These are phyloP conservation scores for Nannochloropsis gaditana DNA, from an alignment of 108 stramenopile genomes.

Conservation along the genomic window DNA sequence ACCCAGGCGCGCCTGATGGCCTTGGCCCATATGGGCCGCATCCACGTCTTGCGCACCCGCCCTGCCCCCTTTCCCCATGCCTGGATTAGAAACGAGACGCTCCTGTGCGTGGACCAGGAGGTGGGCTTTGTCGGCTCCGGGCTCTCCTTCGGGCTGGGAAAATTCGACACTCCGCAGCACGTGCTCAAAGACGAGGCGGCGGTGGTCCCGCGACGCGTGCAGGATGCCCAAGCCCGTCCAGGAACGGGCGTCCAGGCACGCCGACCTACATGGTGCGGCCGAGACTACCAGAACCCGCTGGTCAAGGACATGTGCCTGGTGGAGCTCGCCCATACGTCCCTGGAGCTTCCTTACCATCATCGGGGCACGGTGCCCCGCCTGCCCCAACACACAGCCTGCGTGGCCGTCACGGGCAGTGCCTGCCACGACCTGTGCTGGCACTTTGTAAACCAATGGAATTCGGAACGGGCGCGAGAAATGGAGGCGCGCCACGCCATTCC, in stretches of 20 bases:
- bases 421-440: not conserved
- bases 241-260: not conserved
- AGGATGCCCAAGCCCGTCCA: not conserved
- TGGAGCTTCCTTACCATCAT: not conserved
- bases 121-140: not conserved
- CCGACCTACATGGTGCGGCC: not conserved
- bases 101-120: not conserved
- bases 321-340: not conserved
- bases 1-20: not conserved
- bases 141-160: not conserved
- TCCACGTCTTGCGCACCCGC: not conserved
- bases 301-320: slow-evolving; percentile 15
- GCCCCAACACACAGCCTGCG: not conserved
- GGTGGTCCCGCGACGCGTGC: not conserved
- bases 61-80: not conserved
- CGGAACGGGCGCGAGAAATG: not conserved
- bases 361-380: not conserved
- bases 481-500: not conserved
- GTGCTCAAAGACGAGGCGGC: slow-evolving; percentile 1
- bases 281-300: not conserved
- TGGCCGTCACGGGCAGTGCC: not conserved
- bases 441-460: not conserved
- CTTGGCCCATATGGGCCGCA: not conserved
- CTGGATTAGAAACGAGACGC: not conserved
- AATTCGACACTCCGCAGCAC: not conserved